These are phyloP conservation scores for Candida fluviatilis DNA, from an alignment of 805 yeast species.

Conservation along the genomic window DNA sequence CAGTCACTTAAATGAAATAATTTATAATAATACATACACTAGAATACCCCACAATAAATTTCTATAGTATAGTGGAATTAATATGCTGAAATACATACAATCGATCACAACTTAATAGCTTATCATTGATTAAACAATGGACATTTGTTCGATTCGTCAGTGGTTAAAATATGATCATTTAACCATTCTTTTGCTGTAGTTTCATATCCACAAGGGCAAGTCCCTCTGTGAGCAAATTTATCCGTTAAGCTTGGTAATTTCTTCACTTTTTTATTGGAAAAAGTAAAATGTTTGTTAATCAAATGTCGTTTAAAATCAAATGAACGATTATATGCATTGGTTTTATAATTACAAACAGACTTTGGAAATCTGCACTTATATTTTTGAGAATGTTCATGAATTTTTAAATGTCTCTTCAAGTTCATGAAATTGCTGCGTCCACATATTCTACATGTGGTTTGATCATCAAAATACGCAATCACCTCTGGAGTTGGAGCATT, in stretches of 20 bases:
- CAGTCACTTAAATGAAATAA: too few species aligned
- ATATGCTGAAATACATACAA: background rate
- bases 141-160: slow-evolving; percentile 15
- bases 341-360: slow-evolving; percentile 49
- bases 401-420: slow-evolving; percentile 58
- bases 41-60: too few species aligned
- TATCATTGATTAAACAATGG: slow-evolving; percentile 7
- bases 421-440: slow-evolving; percentile 53
- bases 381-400: slow-evolving; percentile 53
- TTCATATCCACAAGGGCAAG: slow-evolving; percentile 42
- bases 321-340: slow-evolving; percentile 62
- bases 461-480: slow-evolving; percentile 34
- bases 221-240: slow-evolving; percentile 47
- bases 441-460: slow-evolving; percentile 47
- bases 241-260: slow-evolving; percentile 48
- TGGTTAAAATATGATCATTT: slow-evolving; percentile 30
- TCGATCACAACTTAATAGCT: background rate
- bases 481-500: slow-evolving; percentile 31
- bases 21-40: too few species aligned
- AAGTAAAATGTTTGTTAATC: slow-evolving; percentile 54
- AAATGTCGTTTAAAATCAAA: slow-evolving; percentile 67
- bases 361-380: slow-evolving; percentile 58
- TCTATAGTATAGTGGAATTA: background rate
- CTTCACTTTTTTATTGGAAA: slow-evolving; percentile 43
- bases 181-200: slow-evolving; percentile 33